Evolutionary conservation across 139 green algal species (phyloP), one percentile per base, ranked within the genome.

Genomic region (Closterium sp.): DNA sequence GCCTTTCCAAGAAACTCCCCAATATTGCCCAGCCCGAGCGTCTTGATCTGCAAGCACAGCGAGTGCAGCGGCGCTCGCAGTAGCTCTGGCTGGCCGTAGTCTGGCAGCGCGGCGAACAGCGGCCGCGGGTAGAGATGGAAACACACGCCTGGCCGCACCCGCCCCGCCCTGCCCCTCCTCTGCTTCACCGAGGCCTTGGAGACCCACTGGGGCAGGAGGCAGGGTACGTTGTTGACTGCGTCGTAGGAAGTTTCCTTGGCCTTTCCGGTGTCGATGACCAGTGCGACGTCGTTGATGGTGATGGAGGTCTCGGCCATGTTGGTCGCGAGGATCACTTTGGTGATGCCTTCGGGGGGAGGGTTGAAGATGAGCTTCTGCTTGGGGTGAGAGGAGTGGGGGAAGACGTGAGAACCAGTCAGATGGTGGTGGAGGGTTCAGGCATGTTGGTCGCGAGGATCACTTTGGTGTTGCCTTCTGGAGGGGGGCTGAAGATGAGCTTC

Each of bases 371-470:
- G 84, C 31, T 90, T 92, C 90, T 92, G 90, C 55, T 76, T 69
- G 9, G 36, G 36, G 36, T 55, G 6, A 6, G 6, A 55, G 36
- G 36, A 55, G 6, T 55, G 36, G 36, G 36, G 6, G n/a, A 85
- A 85, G 66, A 21, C 19, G 66, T 21, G 66, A 84, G n/a, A n/a
- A n/a, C n/a, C n/a, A n/a, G n/a, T n/a, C n/a, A n/a, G 87, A 99
- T 98, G 3, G 97, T 99, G 34, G 99, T 93, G 35, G 92, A 97
- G 23, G 98, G 99, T 95, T 99, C 98, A 0, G 98, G 98, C 86
- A 99, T 99, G 96, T 99, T 99, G 87, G 98, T 99, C 21, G 97
- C 95, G 88, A 99, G 92, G 34, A 99, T 97, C 25, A 99, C 95
- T 90, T 98, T 98, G 95, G 91, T 94, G 90, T 10, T 90, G 91